Conservation (phyloP, 108 stramenopile genomes). For the Conticribra guillardii region DNA sequence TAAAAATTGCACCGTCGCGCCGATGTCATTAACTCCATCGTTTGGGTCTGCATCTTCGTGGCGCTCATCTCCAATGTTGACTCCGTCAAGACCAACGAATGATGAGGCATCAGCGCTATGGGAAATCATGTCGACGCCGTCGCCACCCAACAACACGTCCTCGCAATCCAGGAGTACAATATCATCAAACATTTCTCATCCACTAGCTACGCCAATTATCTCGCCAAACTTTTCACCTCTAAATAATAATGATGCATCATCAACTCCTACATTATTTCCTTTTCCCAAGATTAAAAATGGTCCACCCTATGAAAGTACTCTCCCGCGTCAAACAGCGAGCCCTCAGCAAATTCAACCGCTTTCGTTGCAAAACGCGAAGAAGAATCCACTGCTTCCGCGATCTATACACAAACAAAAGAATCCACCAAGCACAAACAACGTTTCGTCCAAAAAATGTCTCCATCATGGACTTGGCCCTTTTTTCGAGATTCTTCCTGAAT, state of each 20-base stretch:
- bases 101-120: constrained; percentile 25
- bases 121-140: constrained; percentile 32
- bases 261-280: background rate
- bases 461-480: constrained; percentile 24
- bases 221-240: constrained; percentile 6
- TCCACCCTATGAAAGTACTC: constrained; percentile 26
- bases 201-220: too few relatives aligned
- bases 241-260: too few relatives aligned
- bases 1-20: too few relatives aligned
- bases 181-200: background rate
- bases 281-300: constrained; percentile 17
- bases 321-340: constrained; percentile 4
- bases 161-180: constrained; percentile 2
- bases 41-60: too few relatives aligned
- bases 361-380: too few relatives aligned
- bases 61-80: background rate
- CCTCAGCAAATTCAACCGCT: too few relatives aligned
- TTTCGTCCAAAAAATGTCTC: background rate
- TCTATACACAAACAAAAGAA: too few relatives aligned
- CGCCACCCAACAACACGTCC: background rate
- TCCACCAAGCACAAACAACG: too few relatives aligned
- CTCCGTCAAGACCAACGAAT: constrained; percentile 19
- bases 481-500: constrained; percentile 23
- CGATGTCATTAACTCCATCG: too few relatives aligned
- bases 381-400: too few relatives aligned